Conservation (phyloP, 495 filamentous ascomycete species). For the Talaromyces borbonicus region DNA sequence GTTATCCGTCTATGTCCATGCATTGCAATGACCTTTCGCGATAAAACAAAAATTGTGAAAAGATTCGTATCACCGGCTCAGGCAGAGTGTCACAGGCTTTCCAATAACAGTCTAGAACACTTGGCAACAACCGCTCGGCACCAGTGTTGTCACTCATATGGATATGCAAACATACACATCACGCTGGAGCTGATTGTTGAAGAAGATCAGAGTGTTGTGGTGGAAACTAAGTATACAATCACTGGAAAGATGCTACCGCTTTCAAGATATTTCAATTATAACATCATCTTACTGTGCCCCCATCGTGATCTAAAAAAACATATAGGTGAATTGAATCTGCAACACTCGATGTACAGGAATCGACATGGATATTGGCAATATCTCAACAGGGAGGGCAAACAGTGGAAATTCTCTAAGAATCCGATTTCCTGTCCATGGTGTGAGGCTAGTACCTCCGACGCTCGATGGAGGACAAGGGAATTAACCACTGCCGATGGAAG, state of each 20-base stretch:
- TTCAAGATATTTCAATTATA: neutral
- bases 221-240: conserved; percentile 1
- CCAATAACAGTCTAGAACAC: neutral
- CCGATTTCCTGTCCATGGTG: conserved; percentile 2
- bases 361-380: conserved; percentile 1
- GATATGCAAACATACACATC: neutral
- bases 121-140: neutral
- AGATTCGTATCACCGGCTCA: neutral
- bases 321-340: neutral
- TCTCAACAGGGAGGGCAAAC: neutral
- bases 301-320: neutral
- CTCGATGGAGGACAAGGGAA: neutral
- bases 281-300: neutral
- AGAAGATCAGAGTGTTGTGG: neutral
- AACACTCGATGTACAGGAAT: neutral
- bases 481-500: neutral
- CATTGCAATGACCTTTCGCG: conserved; percentile 4
- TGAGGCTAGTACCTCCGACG: neutral
- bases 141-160: conserved; percentile 3
- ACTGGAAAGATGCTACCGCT: neutral
- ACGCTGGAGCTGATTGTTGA: neutral
- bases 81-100: neutral
- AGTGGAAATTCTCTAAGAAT: conserved; percentile 3
- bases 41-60: conserved; percentile 3
- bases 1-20: conserved; percentile 6